A percentile compares a stretch with the other conserved stretches of the same genome.
These are phyloP conservation scores for Chamaecrista fasciculata DNA, from an alignment of 306 rosid genomes.

Conservation along the genomic window DNA sequence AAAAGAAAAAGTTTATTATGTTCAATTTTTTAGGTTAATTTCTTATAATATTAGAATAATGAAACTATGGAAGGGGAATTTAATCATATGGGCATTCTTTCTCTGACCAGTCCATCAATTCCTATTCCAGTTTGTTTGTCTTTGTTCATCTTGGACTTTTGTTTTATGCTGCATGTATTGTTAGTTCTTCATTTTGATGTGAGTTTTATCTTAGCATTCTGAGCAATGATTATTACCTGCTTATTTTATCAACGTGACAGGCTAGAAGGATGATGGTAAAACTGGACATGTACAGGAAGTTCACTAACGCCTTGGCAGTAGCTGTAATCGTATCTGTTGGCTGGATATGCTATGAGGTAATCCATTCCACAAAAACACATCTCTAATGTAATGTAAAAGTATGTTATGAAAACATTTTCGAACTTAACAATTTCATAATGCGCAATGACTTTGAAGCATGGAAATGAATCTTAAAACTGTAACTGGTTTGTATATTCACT, in stretches of 20 bases:
- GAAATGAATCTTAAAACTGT: neutral
- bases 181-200: conserved; percentile 7
- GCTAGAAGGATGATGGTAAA: conserved; percentile 86
- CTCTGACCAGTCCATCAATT: neutral
- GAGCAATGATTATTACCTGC: conserved; percentile 20
- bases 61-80: neutral
- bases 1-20: too few species aligned
- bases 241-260: conserved; percentile 51
- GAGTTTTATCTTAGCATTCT: conserved; percentile 1
- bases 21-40: neutral
- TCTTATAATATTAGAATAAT: neutral
- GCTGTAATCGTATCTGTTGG: conserved; percentile 92
- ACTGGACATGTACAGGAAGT: conserved; percentile 88
- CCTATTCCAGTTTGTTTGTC: conserved; percentile 6
- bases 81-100: neutral
- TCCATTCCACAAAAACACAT: conserved; percentile 16
- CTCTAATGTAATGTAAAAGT: neutral
- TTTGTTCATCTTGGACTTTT: conserved; percentile 10
- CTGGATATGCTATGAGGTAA: conserved; percentile 98
- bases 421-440: neutral
- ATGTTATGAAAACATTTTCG: too few species aligned
- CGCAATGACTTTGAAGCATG: neutral
- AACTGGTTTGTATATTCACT: conserved; percentile 24
- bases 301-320: conserved; percentile 88
- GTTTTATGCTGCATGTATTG: conserved; percentile 9